Evolutionary conservation across 2,329 filamentous ascomycete genomes (phyloP), one percentile per base, ranked within the genome.

Genomic region (Stemphylium vesicarium): DNA sequence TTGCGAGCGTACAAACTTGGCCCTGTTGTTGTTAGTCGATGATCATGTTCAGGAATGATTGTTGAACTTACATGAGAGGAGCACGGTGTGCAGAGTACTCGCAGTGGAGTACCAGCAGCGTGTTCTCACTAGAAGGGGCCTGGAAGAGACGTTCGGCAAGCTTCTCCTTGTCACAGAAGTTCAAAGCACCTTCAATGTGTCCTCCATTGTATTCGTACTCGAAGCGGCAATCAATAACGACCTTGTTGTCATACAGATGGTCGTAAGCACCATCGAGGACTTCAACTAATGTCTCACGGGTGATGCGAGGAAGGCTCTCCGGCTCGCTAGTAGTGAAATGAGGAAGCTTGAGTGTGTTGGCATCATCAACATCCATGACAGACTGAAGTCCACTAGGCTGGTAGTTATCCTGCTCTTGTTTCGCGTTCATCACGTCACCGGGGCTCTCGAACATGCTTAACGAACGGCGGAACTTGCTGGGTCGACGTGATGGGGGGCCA

Each of bases 121-220:
- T 95, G 63, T 88, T 89, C 46, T 88, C 85, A 0, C 87, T 89
- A 44, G 88, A 85, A 41, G 68, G 57, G 11, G 66, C 53, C 29
- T 69, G 82, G 75, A 99, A 96, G 43, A 99, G 85, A 64, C 93
- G 87, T 50, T 82, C 82, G 8, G 92, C 87, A 54, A 99, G 82
- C 57, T 90, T 80, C 69, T 99, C 94, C 78, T 97, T 97, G 80
- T 97, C 92, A 78, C 96, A 98, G 81, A 92, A 95, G 81, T 99
- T 99, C 78, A 96, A 82, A 38, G 95, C 95, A 15, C 90, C 90
- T 64, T 92, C 85, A 71, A 99, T 97, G 75, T 99, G 95, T 31
- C 95, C 95, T 52, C 95, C 95, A 13, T 96, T 89, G 74, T 96
- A 99, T 78, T 99, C 95, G 76, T 99, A 99, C 81, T 99, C 95